Conservation (phyloP, 306 rosid genomes). For the Quillaja saponaria region DNA sequence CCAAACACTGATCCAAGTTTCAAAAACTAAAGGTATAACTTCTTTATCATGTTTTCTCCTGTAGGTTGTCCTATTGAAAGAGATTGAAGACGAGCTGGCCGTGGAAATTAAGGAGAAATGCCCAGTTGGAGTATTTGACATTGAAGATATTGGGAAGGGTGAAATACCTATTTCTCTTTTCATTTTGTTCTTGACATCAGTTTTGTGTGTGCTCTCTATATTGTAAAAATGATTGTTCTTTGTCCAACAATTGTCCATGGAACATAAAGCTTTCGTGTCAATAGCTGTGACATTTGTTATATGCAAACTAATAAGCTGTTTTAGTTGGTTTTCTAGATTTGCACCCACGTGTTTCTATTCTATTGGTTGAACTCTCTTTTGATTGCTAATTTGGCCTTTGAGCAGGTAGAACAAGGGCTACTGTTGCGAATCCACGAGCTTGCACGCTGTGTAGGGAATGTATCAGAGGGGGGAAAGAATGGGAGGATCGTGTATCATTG, state of each 20-base stretch:
- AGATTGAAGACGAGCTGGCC: slow-evolving; percentile 62
- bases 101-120: slow-evolving; percentile 69
- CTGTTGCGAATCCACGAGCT: slow-evolving; percentile 62
- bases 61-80: slow-evolving; percentile 68
- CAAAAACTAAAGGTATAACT: slow-evolving; percentile 4
- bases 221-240: neutral
- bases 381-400: slow-evolving; percentile 31
- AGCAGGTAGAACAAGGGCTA: slow-evolving; percentile 73
- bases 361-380: slow-evolving; percentile 16
- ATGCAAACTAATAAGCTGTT: neutral
- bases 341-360: slow-evolving; percentile 10
- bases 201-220: slow-evolving; percentile 18
- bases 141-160: slow-evolving; percentile 91
- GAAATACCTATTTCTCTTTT: slow-evolving; percentile 18
- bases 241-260: neutral
- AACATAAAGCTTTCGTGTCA: slow-evolving; percentile 21
- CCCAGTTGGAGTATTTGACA: slow-evolving; percentile 78
- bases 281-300: neutral
- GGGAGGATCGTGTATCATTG: slow-evolving; percentile 79
- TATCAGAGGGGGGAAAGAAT: slow-evolving; percentile 81
- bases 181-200: neutral
- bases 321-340: neutral
- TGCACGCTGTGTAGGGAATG: slow-evolving; percentile 98
- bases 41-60: slow-evolving; percentile 14
- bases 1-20: neutral